Evolutionary conservation across 2,329 filamentous ascomycete species (phyloP), one percentile per base, ranked within the genome.

Genomic region (Claviceps spartinae): DNA sequence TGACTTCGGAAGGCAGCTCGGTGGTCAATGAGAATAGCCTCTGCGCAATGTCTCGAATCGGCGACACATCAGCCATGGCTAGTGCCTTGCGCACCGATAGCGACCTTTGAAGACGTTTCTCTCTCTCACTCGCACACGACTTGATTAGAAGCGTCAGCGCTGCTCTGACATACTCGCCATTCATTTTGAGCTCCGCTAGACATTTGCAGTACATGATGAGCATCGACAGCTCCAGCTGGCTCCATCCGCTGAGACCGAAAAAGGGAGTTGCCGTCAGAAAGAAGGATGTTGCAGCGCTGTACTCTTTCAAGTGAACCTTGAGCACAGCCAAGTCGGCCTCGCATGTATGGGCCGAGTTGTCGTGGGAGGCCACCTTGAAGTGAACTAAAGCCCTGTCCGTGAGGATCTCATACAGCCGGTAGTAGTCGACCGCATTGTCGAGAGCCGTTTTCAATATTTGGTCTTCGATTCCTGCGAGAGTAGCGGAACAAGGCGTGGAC

Each of bases 301-400:
- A 90, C 57, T 97, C 86, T 22, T 79, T 77, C 3, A 86, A 73
- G 54, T 86, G 79, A 59, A 84, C 93, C 61, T 91, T 90, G 49
- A 96, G 72, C 5, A 93, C 78, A 1, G 89, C 93, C 46, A 97
- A 76, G 65, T 98, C 93, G 9, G 88, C 85, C 65, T 90, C 80
- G 54, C 83, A 82, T 20, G 82, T 78, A 59, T 94, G 83, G 1
- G 86, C 83, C 7, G 88, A 86, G 59, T 94, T 85, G 0, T 75
- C 75, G 56, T 91, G 85, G 52, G 83, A 85, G 4, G 90, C 88
- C 4, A 88, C 80, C 14, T 82, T 82, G 63, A 87, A 94, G 62
- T 95, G 86, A 1, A 86, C 85, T 52, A 94, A 78, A 3, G 90
- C 83, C 55, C 86, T 83, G 59, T 93, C 85, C 7, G 88, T 95